phyloP scores from a whole-genome alignment of 2,329 filamentous ascomycete species.

The Nemania bipapillata region DNA sequence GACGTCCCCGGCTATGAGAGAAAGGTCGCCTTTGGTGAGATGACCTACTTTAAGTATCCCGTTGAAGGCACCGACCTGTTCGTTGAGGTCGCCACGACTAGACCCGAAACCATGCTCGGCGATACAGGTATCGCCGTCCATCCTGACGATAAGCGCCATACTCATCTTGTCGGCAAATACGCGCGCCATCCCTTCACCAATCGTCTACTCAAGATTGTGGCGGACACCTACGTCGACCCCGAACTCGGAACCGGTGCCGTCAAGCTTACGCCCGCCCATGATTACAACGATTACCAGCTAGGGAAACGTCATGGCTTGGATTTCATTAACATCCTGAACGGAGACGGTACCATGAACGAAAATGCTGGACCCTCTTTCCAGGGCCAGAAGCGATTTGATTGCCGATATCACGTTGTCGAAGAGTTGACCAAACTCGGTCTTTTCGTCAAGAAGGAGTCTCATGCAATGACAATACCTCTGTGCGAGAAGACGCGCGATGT shows the following conservation, averaged over 20 bases:
- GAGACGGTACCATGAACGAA: constrained; percentile 40
- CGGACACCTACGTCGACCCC: constrained; percentile 86
- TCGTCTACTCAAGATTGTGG: constrained; percentile 82
- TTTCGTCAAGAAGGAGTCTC: constrained; percentile 40
- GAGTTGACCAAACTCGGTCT: constrained; percentile 38
- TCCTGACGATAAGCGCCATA: constrained; percentile 85
- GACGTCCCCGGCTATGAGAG: constrained; percentile 67
- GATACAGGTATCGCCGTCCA: constrained; percentile 93
- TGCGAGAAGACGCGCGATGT: constrained; percentile 85
- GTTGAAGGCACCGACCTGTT: constrained; percentile 83
- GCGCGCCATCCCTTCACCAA: constrained; percentile 86
- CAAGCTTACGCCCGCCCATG: constrained; percentile 93
- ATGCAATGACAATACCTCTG: constrained; percentile 38
- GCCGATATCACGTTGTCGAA: constrained; percentile 34
- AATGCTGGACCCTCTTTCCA: constrained; percentile 38
- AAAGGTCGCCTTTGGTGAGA: constrained; percentile 94
- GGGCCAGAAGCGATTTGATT: constrained; percentile 42
- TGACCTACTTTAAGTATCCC: constrained; percentile 88
- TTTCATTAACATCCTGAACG: constrained; percentile 64
- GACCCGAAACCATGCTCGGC: constrained; percentile 93
- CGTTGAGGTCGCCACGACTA: constrained; percentile 91
- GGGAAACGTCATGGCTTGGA: constrained; percentile 71
- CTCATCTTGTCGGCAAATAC: constrained; percentile 84
- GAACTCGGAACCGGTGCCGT: constrained; percentile 97
- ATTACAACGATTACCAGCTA: constrained; percentile 90